Evolutionary conservation across 768 basidiomycete genomes (phyloP), one percentile per base, ranked within the genome.

Genomic region (Xerocomellus amylosporus): DNA sequence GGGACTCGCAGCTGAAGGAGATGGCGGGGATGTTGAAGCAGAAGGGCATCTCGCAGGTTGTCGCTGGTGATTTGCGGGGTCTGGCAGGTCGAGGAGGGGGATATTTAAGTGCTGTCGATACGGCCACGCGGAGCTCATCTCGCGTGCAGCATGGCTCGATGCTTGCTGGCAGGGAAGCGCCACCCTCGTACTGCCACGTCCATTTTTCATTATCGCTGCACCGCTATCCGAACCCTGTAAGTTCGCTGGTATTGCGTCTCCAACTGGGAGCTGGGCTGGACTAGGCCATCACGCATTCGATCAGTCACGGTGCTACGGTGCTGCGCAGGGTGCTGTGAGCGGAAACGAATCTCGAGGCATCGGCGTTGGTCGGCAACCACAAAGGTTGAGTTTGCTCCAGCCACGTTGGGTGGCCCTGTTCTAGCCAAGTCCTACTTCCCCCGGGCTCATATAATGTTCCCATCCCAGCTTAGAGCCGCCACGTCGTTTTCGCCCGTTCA

Each of bases 341-440:
- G 64, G 63, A 64, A 58, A 64, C 59, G 63, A 64, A 41, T 62
- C 63, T 64, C 63, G 63, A 64, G 59, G 63, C 55, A 53, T 64
- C 51, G 37, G 56, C 63, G 50, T 59, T 54, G 57, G 49, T 46
- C 22, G 33, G 30, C 58, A 60, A 59, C 14, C 3, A 26, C 33
- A 61, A 58, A 53, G 36, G 55, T 57, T 49, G 51, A 58, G 61
- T 60, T 54, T 34, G 53, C 45, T 33, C 49, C 48, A 36, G 12
- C 57, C 64, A 65, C 55, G 64, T 60, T 54, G 39, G 20, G 0
- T 2, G 3, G 12, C 14, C 61, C 52, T 8, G 33, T 55, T 42
- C 45, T 5, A 38, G 54, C 5, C 51, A n/a, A 36, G 54, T 49
- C 36, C 26, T 60, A 58, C 49, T 50, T 57, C 43, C 57, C 53